Conservation (phyloP, 2,329 filamentous ascomycete genomes). For the Tolypocladium inflatum region DNA sequence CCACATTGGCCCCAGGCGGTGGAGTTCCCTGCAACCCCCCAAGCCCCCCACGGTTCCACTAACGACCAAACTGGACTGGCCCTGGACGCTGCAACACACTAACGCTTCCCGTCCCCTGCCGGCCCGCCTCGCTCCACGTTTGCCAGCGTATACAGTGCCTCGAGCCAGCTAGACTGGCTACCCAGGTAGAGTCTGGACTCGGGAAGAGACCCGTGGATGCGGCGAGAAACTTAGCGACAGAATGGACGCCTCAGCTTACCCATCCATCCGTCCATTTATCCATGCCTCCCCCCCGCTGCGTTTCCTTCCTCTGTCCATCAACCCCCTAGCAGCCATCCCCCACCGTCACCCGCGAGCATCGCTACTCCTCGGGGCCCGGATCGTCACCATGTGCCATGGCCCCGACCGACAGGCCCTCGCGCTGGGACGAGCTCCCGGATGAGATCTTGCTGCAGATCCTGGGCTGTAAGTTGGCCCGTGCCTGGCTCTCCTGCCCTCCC, state of each 20-base stretch:
- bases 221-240: neutral
- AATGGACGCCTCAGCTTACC: neutral
- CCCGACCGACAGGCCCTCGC: constrained; percentile 9
- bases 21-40: neutral
- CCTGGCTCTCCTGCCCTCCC: neutral
- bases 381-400: constrained; percentile 17
- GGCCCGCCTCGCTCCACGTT: neutral
- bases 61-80: neutral
- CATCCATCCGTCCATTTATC: neutral
- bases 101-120: neutral
- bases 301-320: neutral
- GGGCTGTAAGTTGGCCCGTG: constrained; percentile 37
- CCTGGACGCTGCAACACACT: neutral
- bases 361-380: neutral
- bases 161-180: neutral
- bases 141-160: neutral
- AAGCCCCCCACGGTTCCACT: neutral
- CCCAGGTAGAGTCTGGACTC: neutral
- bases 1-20: neutral
- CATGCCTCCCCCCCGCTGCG: neutral
- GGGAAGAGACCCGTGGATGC: neutral
- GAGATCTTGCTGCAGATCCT: constrained; percentile 57
- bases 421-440: constrained; percentile 45
- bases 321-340: neutral
- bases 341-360: neutral